phyloP scores from a whole-genome alignment of 495 filamentous ascomycete species.

The Friedmanniomyces endolithicus region DNA sequence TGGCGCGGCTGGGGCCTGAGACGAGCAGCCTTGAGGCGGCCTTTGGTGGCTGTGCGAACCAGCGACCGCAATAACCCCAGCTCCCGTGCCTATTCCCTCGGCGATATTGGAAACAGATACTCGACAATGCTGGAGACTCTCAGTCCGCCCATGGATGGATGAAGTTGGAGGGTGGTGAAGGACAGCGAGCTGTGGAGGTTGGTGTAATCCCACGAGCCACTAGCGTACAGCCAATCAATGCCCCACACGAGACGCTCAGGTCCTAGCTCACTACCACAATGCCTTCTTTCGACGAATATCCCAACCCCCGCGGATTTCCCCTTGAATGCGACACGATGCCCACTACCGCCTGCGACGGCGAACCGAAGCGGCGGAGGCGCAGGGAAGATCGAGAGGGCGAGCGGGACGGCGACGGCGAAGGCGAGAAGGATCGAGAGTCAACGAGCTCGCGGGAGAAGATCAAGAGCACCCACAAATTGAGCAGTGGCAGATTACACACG shows the following conservation, averaged over 20 bases:
- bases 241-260: neutral
- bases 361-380: constrained; percentile 7
- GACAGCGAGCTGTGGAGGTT: too few relatives aligned
- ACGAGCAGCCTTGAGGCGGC: neutral
- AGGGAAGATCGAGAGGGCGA: constrained; percentile 3
- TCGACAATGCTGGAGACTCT: too few relatives aligned
- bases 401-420: constrained; percentile 9
- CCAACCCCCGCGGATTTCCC: neutral
- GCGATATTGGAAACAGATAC: too few relatives aligned
- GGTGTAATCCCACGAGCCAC: too few relatives aligned
- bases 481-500: constrained; percentile 4
- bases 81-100: too few relatives aligned
- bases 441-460: constrained; percentile 1
- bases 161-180: too few relatives aligned
- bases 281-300: neutral
- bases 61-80: neutral
- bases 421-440: constrained; percentile 16
- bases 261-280: neutral
- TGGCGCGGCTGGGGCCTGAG: neutral
- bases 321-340: constrained; percentile 2
- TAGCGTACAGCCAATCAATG: neutral
- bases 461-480: constrained; percentile 1
- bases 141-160: too few relatives aligned
- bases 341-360: constrained; percentile 1
- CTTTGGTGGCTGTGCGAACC: neutral